Conservation (phyloP, 1,284 basidiomycete species). For the Puccinia horiana region DNA sequence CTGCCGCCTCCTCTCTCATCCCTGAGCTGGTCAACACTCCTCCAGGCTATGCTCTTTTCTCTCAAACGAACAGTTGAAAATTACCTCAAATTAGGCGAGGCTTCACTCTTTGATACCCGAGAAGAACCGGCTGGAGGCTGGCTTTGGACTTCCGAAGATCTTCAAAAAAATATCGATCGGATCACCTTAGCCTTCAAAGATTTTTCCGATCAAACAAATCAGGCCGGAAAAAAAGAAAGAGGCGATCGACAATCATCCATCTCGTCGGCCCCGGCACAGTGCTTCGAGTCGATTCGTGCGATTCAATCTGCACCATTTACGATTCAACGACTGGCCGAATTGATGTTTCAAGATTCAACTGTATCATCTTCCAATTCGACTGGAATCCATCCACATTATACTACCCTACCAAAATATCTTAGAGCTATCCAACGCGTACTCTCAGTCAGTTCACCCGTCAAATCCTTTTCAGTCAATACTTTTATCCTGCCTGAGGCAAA, state of each 20-base stretch:
- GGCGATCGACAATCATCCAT: background rate
- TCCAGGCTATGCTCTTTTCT: conserved; percentile 21
- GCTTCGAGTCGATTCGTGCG: background rate
- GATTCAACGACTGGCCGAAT: conserved; percentile 33
- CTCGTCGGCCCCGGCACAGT: background rate
- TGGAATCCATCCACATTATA: conserved; percentile 41
- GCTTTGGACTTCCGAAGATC: conserved; percentile 24
- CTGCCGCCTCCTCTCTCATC: conserved; percentile 6
- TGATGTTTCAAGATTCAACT: background rate
- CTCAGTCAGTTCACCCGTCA: conserved; percentile 35
- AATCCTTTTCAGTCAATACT: conserved; percentile 19
- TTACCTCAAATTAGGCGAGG: conserved; percentile 26
- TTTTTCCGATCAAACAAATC: background rate
- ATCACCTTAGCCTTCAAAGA: conserved; percentile 3
- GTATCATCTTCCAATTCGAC: background rate
- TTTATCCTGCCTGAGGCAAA: background rate
- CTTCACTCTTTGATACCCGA: conserved; percentile 24
- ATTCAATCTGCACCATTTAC: conserved; percentile 42
- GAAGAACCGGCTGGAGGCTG: conserved; percentile 36
- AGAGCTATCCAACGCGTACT: conserved; percentile 39
- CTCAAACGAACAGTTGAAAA: conserved; percentile 6
- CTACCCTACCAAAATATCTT: conserved; percentile 42
- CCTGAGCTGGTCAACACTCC: conserved; percentile 1
- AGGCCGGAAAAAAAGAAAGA: too few relatives aligned
- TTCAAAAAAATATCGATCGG: conserved; percentile 18